phyloP scores from a whole-genome alignment of 257 asterid species.

The Plantago elongata region DNA sequence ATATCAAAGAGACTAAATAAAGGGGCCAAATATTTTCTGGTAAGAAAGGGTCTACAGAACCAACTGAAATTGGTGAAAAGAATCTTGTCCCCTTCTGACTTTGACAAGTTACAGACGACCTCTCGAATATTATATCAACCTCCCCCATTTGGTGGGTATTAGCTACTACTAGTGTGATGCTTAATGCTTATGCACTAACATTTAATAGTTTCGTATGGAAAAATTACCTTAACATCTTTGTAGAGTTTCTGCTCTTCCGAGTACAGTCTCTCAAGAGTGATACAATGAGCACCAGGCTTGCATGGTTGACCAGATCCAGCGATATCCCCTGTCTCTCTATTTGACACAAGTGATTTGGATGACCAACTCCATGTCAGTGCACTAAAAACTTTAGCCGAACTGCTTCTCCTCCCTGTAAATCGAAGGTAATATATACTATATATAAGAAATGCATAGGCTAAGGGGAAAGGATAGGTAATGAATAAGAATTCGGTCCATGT shows the following conservation, averaged over 20 bases:
- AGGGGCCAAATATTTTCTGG: not conserved
- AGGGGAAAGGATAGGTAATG: not conserved
- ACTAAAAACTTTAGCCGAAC: slow-evolving; percentile 63
- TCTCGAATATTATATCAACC: too few relatives aligned
- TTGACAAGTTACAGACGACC: too few relatives aligned
- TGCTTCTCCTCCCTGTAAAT: slow-evolving; percentile 59
- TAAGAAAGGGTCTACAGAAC: too few relatives aligned
- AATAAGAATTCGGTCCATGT: not conserved
- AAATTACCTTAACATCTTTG: slow-evolving; percentile 70
- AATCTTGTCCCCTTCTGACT: too few relatives aligned
- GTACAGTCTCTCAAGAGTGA: slow-evolving; percentile 64
- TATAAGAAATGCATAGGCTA: too few relatives aligned
- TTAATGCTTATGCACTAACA: slow-evolving; percentile 6
- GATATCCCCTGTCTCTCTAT: slow-evolving; percentile 32
- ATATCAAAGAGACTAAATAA: not conserved
- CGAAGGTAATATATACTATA: too few relatives aligned
- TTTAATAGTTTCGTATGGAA: slow-evolving; percentile 5
- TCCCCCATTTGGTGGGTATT: too few relatives aligned
- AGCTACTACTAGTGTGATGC: too few relatives aligned
- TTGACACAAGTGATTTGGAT: slow-evolving; percentile 50
- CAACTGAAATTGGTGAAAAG: too few relatives aligned
- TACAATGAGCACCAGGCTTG: slow-evolving; percentile 76
- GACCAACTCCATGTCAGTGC: slow-evolving; percentile 75
- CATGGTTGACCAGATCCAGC: slow-evolving; percentile 55
- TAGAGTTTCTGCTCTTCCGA: slow-evolving; percentile 67